A percentile compares a stretch with the other conserved stretches of the same genome.
Evolutionary conservation across 2,329 filamentous ascomycete genomes (phyloP).

Genomic region (Colletotrichum sp.): DNA sequence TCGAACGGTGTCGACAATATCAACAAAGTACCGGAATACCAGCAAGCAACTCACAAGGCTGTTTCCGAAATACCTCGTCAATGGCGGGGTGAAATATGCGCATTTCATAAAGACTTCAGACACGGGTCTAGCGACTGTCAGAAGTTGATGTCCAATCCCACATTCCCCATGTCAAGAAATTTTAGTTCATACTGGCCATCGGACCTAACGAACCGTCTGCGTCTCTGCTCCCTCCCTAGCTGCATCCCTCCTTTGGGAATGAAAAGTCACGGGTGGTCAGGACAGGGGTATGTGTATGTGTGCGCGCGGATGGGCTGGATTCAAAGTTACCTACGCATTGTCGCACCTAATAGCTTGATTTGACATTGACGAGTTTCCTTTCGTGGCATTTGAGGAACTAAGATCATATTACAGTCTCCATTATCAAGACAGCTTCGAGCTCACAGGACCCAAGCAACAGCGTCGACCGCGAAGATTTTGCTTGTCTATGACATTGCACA

Average conservation of each 20-base stretch:
- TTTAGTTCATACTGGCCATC: background rate
- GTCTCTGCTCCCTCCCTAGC: background rate
- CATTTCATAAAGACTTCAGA: background rate
- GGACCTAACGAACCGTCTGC: background rate
- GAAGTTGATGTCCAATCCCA: background rate
- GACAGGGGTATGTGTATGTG: background rate
- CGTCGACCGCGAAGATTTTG: background rate
- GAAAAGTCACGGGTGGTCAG: slow-evolving; percentile 5
- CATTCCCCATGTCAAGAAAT: background rate
- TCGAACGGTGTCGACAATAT: background rate
- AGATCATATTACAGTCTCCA: background rate
- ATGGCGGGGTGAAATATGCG: background rate
- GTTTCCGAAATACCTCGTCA: background rate
- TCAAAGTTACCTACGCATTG: background rate
- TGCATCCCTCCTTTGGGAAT: background rate
- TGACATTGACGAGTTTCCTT: background rate
- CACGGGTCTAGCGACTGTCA: background rate
- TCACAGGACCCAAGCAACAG: background rate
- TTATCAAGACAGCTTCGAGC: background rate
- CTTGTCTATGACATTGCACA: background rate
- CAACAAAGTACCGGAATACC: background rate
- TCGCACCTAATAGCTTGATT: background rate
- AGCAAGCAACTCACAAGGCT: background rate
- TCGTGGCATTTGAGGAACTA: background rate
- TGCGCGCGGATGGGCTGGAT: background rate